These are phyloP conservation scores for Didymosphaeria variabile DNA, from an alignment of 2,329 filamentous ascomycete species.

Conservation along the genomic window DNA sequence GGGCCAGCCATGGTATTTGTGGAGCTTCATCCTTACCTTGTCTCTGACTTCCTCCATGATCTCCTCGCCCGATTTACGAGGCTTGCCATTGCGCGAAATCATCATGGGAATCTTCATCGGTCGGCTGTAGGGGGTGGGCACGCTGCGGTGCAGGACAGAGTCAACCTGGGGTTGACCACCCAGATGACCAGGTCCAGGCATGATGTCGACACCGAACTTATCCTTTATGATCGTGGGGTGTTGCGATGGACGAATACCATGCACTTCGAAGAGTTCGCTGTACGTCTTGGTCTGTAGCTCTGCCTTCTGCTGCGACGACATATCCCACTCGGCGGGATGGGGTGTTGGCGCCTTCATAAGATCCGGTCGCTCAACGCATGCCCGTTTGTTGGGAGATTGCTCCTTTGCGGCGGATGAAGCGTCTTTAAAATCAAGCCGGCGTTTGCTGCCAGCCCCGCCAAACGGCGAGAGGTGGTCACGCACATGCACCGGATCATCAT, in stretches of 20 bases:
- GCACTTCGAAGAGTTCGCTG: background rate
- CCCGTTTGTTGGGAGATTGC: background rate
- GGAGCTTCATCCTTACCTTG: slow-evolving; percentile 17
- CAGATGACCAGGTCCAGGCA: background rate
- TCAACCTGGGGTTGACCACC: background rate
- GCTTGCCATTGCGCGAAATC: slow-evolving; percentile 2
- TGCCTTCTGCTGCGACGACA: background rate
- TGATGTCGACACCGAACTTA: background rate
- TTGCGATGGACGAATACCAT: background rate
- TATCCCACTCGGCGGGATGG: background rate
- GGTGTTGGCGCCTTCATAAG: background rate
- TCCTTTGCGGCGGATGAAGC: background rate
- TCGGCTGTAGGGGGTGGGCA: background rate
- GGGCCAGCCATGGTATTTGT: background rate
- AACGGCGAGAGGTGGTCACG: slow-evolving; percentile 10
- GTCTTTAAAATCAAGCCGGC: background rate
- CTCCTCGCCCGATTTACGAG: slow-evolving; percentile 15
- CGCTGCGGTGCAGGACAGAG: background rate
- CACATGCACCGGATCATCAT: slow-evolving; percentile 12
- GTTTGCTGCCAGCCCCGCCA: slow-evolving; percentile 5
- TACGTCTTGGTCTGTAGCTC: background rate
- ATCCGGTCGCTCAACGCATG: background rate
- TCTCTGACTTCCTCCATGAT: slow-evolving; percentile 18
- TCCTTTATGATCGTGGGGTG: background rate
- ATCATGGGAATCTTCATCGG: background rate